Percentiles rank a stretch among this genome's conserved stretches.
Conservation (phyloP, 2,329 filamentous ascomycete genomes). For the Aspergillus sp. region DNA sequence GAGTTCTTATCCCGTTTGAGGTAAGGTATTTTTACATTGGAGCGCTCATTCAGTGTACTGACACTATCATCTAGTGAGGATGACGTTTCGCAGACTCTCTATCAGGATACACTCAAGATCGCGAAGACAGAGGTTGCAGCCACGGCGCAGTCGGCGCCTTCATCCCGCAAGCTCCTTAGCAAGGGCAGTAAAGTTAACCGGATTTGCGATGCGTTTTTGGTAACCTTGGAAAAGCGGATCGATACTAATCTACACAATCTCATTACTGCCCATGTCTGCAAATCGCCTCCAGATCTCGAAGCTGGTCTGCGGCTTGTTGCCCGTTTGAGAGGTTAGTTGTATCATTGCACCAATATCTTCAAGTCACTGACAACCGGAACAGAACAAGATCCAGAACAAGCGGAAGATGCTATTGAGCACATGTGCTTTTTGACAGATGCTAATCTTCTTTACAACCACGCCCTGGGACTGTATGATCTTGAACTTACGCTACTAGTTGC, state of each 20-base stretch:
- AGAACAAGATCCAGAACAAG: slow-evolving; percentile 61
- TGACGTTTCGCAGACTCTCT: slow-evolving; percentile 89
- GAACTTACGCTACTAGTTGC: slow-evolving; percentile 85
- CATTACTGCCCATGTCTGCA: slow-evolving; percentile 92
- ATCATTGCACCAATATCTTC: neutral
- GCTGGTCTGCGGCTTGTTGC: slow-evolving; percentile 76
- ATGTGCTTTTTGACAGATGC: slow-evolving; percentile 96
- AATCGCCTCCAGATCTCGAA: slow-evolving; percentile 80
- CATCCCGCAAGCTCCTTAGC: slow-evolving; percentile 8
- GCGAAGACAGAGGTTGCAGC: slow-evolving; percentile 23
- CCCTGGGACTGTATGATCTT: slow-evolving; percentile 84
- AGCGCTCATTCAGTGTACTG: slow-evolving; percentile 11
- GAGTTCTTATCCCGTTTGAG: slow-evolving; percentile 81
- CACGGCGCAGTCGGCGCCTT: slow-evolving; percentile 13
- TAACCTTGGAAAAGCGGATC: slow-evolving; percentile 56
- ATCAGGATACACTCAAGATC: slow-evolving; percentile 69
- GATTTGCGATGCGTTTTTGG: slow-evolving; percentile 79
- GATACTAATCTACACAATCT: slow-evolving; percentile 74
- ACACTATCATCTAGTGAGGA: slow-evolving; percentile 55
- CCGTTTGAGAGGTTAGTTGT: slow-evolving; percentile 49
- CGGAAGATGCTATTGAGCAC: slow-evolving; percentile 86
- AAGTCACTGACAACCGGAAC: neutral
- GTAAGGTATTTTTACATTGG: slow-evolving; percentile 39
- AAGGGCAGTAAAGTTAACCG: slow-evolving; percentile 66
- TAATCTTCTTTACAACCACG: slow-evolving; percentile 83